Evolutionary conservation across 1,284 basidiomycete genomes (phyloP).

Genomic region (Stereum hirsutum): DNA sequence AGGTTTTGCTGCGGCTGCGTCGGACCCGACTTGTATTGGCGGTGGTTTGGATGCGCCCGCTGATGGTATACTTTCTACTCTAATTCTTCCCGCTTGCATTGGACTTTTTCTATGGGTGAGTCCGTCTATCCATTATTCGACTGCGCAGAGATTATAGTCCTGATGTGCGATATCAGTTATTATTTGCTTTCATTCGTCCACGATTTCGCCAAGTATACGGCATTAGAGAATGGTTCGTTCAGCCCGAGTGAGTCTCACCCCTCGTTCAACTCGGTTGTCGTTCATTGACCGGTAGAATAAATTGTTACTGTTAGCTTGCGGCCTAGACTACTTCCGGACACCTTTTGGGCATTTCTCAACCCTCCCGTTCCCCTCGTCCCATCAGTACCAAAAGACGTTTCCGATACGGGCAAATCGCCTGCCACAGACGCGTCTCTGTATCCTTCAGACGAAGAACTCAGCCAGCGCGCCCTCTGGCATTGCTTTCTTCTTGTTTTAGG

Average conservation of each 20-base stretch:
- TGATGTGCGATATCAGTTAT: slow-evolving; percentile 29
- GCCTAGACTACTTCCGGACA: slow-evolving; percentile 47
- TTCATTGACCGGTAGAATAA: too few relatives aligned
- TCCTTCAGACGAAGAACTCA: slow-evolving; percentile 65
- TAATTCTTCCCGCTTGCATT: slow-evolving; percentile 45
- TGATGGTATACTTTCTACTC: slow-evolving; percentile 49
- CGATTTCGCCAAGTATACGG: slow-evolving; percentile 62
- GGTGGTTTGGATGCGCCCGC: slow-evolving; percentile 53
- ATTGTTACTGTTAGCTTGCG: too few relatives aligned
- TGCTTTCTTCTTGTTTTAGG: slow-evolving; percentile 52
- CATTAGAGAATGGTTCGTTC: slow-evolving; percentile 67
- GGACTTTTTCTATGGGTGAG: slow-evolving; percentile 63
- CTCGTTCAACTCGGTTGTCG: too few relatives aligned
- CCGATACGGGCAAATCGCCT: slow-evolving; percentile 40
- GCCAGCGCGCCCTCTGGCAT: slow-evolving; percentile 57
- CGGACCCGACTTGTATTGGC: slow-evolving; percentile 53
- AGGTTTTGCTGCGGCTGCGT: slow-evolving; percentile 18
- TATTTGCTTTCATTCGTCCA: slow-evolving; percentile 59
- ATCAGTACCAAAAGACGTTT: slow-evolving; percentile 41
- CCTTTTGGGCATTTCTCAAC: slow-evolving; percentile 58
- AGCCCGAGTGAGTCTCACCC: slow-evolving; percentile 49
- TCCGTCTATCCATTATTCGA: slow-evolving; percentile 6
- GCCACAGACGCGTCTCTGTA: slow-evolving; percentile 44
- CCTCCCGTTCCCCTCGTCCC: slow-evolving; percentile 63
- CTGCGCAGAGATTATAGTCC: neutral